Evolutionary conservation across 1,284 basidiomycete genomes (phyloP).

Genomic region (Trichosporon sp.): DNA sequence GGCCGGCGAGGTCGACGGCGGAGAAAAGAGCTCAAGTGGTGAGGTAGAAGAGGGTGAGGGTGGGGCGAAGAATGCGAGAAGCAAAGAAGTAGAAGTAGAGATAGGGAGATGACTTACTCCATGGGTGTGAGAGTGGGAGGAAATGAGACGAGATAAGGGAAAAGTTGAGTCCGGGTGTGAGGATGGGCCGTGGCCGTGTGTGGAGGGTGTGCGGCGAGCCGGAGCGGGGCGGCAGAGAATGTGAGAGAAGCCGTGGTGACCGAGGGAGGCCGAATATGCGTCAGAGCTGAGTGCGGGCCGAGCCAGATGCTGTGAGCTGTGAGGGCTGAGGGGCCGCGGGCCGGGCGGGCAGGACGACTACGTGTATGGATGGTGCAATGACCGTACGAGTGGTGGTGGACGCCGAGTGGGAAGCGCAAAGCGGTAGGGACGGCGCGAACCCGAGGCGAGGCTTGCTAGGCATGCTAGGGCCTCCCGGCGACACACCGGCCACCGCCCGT

Average conservation of each 20-base stretch:
- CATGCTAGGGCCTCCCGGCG: too few relatives aligned
- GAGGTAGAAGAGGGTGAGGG: background rate
- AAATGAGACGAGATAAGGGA: background rate
- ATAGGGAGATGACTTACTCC: background rate
- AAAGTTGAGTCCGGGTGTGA: background rate
- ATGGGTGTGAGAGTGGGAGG: background rate
- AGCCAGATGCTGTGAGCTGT: too few relatives aligned
- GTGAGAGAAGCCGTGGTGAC: background rate
- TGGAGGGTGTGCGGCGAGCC: background rate
- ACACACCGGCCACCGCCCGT: background rate
- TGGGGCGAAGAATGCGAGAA: background rate
- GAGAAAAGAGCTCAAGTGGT: background rate
- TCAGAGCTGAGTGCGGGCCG: background rate
- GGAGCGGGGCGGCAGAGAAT: background rate
- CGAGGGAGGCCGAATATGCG: background rate
- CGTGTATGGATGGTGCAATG: too few relatives aligned
- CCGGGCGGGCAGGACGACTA: background rate
- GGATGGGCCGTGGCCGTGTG: background rate
- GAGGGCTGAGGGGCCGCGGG: background rate
- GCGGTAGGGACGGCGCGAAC: too few relatives aligned
- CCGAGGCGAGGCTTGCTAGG: too few relatives aligned
- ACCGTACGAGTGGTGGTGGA: background rate
- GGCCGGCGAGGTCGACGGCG: background rate
- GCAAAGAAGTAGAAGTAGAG: background rate
- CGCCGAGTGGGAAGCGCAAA: background rate